A percentile compares a stretch with the other conserved stretches of the same genome.
These are phyloP conservation scores for Puccinellia tenuiflora DNA, from an alignment of 176 grass and related monocot genomes.

Conservation along the genomic window DNA sequence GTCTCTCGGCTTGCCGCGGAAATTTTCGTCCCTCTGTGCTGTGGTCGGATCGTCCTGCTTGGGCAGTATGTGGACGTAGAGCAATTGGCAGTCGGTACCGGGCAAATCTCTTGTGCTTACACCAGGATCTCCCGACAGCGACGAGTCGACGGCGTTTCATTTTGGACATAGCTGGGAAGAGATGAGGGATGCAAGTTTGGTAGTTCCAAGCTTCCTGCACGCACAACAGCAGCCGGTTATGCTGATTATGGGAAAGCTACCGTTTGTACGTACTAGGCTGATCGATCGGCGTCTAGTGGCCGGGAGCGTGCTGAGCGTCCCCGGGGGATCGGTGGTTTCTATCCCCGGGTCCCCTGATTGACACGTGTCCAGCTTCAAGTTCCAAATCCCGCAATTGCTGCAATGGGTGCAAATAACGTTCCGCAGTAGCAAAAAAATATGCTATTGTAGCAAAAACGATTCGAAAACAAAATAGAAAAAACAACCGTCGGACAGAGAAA, in stretches of 20 bases:
- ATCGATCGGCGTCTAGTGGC: no score
- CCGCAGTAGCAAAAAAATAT: no score
- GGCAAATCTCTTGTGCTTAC: constrained; percentile 4
- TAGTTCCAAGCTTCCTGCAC: neutral
- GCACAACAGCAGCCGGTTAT: neutral
- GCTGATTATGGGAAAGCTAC: neutral
- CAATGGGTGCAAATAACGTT: no score
- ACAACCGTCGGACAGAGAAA: no score
- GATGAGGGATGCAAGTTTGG: neutral
- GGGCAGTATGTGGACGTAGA: neutral
- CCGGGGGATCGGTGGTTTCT: no score
- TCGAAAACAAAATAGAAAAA: no score
- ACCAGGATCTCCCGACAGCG: neutral
- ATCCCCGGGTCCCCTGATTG: no score
- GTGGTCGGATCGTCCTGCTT: neutral
- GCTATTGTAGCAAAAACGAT: no score
- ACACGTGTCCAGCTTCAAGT: no score
- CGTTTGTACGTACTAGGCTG: neutral
- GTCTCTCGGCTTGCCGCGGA: neutral
- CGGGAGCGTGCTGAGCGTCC: no score
- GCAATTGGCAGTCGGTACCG: neutral
- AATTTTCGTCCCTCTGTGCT: neutral
- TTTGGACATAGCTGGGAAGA: neutral
- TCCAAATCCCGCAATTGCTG: no score
- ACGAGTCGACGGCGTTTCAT: neutral